phyloP scores from a whole-genome alignment of 1,284 basidiomycete genomes.

The Cryptococcus sp. region DNA sequence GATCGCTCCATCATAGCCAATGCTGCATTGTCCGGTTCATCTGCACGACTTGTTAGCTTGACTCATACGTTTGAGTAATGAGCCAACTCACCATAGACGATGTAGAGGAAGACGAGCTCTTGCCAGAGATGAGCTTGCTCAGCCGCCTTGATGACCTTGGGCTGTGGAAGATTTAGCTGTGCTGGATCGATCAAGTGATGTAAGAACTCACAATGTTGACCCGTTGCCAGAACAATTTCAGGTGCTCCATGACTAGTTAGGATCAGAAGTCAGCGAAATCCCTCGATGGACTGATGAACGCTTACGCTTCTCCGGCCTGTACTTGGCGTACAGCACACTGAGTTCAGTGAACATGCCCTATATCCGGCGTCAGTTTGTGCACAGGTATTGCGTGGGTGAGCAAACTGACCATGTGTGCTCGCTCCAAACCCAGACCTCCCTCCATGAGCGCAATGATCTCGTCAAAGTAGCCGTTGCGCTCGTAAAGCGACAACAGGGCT shows the following conservation, averaged over 20 bases:
- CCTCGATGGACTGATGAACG: slow-evolving; percentile 12
- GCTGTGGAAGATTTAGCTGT: slow-evolving; percentile 6
- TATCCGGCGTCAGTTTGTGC: slow-evolving; percentile 6
- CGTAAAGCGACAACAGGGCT: slow-evolving; percentile 80
- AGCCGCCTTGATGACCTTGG: slow-evolving; percentile 85
- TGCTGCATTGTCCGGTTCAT: slow-evolving; percentile 52
- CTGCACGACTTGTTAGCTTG: slow-evolving; percentile 15
- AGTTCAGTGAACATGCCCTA: slow-evolving; percentile 69
- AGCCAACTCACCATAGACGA: slow-evolving; percentile 89
- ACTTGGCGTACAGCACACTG: slow-evolving; percentile 94
- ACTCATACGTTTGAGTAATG: neutral
- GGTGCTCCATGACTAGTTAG: slow-evolving; percentile 96
- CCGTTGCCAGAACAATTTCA: slow-evolving; percentile 95
- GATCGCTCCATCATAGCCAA: slow-evolving; percentile 95
- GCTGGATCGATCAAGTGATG: slow-evolving; percentile 59
- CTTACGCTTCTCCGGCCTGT: slow-evolving; percentile 87
- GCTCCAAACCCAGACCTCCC: slow-evolving; percentile 90
- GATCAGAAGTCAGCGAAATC: neutral
- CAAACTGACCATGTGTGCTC: slow-evolving; percentile 74
- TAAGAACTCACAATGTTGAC: slow-evolving; percentile 73
- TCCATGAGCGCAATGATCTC: slow-evolving; percentile 90
- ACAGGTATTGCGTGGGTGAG: neutral
- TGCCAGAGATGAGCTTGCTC: slow-evolving; percentile 98
- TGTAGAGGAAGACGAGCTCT: slow-evolving; percentile 97
- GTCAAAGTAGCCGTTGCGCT: slow-evolving; percentile 89